Evolutionary conservation across 805 yeast species (phyloP), one percentile per base, ranked within the genome.

Genomic region (Wickerhamomyces strasburgensis): DNA sequence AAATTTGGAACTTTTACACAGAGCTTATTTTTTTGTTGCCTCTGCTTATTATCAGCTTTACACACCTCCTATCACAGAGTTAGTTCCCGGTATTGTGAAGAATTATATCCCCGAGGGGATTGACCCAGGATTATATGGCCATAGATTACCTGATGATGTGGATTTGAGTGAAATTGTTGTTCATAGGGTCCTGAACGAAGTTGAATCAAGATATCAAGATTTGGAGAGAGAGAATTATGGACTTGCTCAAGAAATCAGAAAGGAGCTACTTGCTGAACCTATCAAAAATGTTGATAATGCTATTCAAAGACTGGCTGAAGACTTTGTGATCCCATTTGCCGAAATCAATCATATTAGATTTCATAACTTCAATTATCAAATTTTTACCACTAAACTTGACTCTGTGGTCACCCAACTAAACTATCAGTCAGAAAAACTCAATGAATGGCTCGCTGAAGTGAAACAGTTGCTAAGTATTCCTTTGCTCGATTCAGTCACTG

Each of bases 11-110:
- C 51, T 77, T 9, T 60, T 85, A 13, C 97, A 93, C 55, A 79
- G 89, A 35, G 70, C 81, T 30, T 82, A 75, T 52, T 90, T 89
- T 52, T 75, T 87, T 43, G 64, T 84, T 18, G 97, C 86, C 0
- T 76, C 88, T 2, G 74, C 84, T 0, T 75, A 82, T 51, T 84
- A 70, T 45, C 89, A 82, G 48, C 53, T 67, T 24, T 65, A 67
- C 30, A 52, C 62, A 10, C 70, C 67, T 6, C 57, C 60, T 50
- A 17, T 43, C 5, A 30, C 30, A 4, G 24, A 29, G 2, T 40
- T 60, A 27, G 57, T 60, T 9, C 58, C 59, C 30, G 51, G 45
- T 5, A 57, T 60, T 40, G 42, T 26, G 27, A 38, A 34, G 31
- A 31, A 34, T 14, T n/a, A 23, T 5, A 26, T 32, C 11, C 41